Base-by-base conservation (phyloP, 1,284 basidiomycete species). In the Ceratobasidium sp. region DNA sequence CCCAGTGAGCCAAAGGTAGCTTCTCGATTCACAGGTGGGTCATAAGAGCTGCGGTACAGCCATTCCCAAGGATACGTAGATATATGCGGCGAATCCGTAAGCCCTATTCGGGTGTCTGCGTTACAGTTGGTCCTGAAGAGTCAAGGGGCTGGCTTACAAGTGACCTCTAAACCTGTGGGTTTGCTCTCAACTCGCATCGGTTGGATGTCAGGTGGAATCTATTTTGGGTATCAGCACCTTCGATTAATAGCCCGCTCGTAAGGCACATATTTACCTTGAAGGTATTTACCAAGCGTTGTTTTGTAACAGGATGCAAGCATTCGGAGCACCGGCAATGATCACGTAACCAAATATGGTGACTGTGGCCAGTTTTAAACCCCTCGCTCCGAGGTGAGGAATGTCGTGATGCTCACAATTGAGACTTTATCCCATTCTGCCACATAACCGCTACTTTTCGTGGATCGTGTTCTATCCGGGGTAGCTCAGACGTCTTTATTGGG, bases 281-380 rank as follows among this genome's bases (percentile, higher is more conserved):
- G 0, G 96, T 94, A 77, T 94, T 90, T 60, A 96, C 84, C 12
- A 98, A 81, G 10, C 97, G 86, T 80, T 98, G 97, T 79, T 95
- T 97, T 9, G 97, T 98, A 73, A 89, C 80, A 0, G 90, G 83
- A 80, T 98, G 97, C 79, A 93, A 97, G 80, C 96, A 98, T 60
- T 88, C 82, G 0, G 91, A 80, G 80, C 96, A 98, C 39, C 96
- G 87, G 79, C 97, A 99, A 78, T 98, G 96, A 79, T 94, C 92
- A 12, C 89, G 83, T 28, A 93, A 81, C 87, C 89, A 93, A 53
- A 90, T 82, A 78, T 90, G 84, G 79, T 92, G 89, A 78, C 90
- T 91, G 69, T 59, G 74, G 2, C 55, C 32, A 50, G 39, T 26
- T 30, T 32, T 73, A 48, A 55, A 39, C 53, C 12, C 28, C 48